Percentiles rank a stretch among this genome's conserved stretches.
Conservation (phyloP, 768 basidiomycete genomes). For the Rhodosporidiobolus sp. region DNA sequence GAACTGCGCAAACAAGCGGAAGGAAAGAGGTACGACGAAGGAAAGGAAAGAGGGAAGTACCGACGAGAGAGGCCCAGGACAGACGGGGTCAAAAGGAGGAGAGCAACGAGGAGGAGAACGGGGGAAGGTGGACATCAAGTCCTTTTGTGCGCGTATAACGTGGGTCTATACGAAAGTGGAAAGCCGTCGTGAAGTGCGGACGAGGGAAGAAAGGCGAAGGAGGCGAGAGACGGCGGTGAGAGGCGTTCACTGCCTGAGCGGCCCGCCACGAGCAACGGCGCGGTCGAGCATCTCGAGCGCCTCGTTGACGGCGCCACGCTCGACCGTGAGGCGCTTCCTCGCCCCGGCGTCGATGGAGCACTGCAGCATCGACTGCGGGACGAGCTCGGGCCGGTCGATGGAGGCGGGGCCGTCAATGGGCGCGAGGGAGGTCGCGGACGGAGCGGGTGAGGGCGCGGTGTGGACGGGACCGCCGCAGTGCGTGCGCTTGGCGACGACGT, state of each 20-base stretch:
- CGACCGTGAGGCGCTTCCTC: slow-evolving; percentile 39
- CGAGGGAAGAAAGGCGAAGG: neutral
- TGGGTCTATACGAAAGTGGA: neutral
- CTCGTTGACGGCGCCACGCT: slow-evolving; percentile 44
- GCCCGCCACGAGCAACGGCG: slow-evolving; percentile 14
- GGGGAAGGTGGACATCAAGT: neutral
- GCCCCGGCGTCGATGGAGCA: slow-evolving; percentile 33
- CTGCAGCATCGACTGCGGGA: slow-evolving; percentile 19
- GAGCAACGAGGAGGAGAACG: neutral
- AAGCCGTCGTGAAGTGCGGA: too few species aligned
- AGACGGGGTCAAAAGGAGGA: too few species aligned
- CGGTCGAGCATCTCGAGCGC: slow-evolving; percentile 43
- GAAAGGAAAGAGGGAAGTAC: too few species aligned
- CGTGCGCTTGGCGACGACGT: slow-evolving; percentile 79
- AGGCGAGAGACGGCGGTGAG: neutral
- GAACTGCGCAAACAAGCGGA: too few species aligned
- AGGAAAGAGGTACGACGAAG: neutral
- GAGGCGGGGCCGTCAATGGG: neutral
- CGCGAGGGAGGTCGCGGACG: neutral
- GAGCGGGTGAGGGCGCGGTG: neutral
- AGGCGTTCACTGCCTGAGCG: slow-evolving; percentile 2
- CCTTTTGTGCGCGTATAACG: neutral
- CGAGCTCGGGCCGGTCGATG: slow-evolving; percentile 12
- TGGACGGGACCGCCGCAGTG: slow-evolving; percentile 64
- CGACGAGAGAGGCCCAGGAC: neutral